Evolutionary conservation across 2,329 filamentous ascomycete genomes (phyloP).

Genomic region (Tolypocladium pustulatum): DNA sequence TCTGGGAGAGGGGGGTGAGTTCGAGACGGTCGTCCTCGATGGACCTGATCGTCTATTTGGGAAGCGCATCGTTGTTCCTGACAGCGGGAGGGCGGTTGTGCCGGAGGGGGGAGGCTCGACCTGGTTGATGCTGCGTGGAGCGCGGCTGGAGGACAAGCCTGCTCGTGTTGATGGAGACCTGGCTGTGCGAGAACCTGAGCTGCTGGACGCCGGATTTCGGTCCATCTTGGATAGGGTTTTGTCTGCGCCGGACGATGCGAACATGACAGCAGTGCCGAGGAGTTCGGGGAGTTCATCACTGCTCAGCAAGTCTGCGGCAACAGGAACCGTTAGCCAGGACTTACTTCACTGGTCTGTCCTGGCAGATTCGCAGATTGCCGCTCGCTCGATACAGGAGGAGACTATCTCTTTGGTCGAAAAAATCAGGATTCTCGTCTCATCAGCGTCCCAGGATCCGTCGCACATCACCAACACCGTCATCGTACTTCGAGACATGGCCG

Average conservation of each 20-base stretch:
- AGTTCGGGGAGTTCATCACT: slow-evolving; percentile 3
- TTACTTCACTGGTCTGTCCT: slow-evolving; percentile 28
- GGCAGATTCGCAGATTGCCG: slow-evolving; percentile 11
- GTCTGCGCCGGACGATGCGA: not conserved
- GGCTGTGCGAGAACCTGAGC: slow-evolving; percentile 44
- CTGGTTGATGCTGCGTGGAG: slow-evolving; percentile 55
- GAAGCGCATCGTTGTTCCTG: slow-evolving; percentile 53
- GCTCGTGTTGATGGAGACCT: slow-evolving; percentile 6
- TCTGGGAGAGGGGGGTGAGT: slow-evolving; percentile 89
- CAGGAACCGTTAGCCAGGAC: slow-evolving; percentile 8
- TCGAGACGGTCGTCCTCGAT: slow-evolving; percentile 82
- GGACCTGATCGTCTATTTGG: slow-evolving; percentile 68
- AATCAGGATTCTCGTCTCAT: slow-evolving; percentile 29
- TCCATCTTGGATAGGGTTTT: slow-evolving; percentile 24
- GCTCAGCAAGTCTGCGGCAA: slow-evolving; percentile 1
- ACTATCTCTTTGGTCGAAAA: slow-evolving; percentile 35
- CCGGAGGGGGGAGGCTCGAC: slow-evolving; percentile 66
- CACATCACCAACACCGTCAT: slow-evolving; percentile 50
- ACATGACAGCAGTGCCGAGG: not conserved
- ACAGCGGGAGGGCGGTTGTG: slow-evolving; percentile 40
- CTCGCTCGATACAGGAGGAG: slow-evolving; percentile 32
- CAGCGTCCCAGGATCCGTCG: slow-evolving; percentile 15
- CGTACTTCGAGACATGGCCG: slow-evolving; percentile 66
- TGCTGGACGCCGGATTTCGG: slow-evolving; percentile 56
- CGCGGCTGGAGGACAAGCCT: slow-evolving; percentile 38